Evolutionary conservation across 305 asterid species (phyloP), one percentile per base, ranked within the genome.

Genomic region (Petunia hybrid): DNA sequence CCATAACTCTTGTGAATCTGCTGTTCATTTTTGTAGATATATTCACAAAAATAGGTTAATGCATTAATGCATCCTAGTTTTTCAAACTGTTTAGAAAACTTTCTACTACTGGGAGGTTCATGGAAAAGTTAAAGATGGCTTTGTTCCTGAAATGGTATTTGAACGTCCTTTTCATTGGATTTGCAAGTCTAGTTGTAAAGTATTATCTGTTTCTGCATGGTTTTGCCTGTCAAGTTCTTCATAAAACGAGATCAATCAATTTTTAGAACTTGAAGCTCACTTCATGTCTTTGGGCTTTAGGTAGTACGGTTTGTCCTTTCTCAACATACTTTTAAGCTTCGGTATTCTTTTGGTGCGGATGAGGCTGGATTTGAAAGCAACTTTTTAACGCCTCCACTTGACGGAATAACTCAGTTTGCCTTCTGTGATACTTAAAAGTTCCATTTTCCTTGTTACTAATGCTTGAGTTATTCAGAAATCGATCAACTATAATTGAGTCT

Each of bases 361-460:
- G 1, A 48, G 38, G 78, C 45, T 71, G 41, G 48, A 35, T 35
- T 35, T 71, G 78, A 14, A 40, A 71, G 31, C 35, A 48, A 71
- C 62, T 46, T 71, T 48, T 71, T 31, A 5, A 71, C 46, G 77
- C 43, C 77, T 71, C 48, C 78, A 35, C 48, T 71, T 48, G 78
- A 71, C 8, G 61, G 43, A 31, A 46, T 71, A 46, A 46, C 61
- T 71, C 0, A 39, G 4, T 46, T 8, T 46, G 40, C 60, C 43
- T 71, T 71, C 43, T 71, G 43, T 6, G 59, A 31, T n/a, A 71
- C 77, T 69, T 69, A 45, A 69, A 57, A 22, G 16, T 69, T 69
- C 41, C 61, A 45, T 43, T 46, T 31, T 71, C 31, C 43, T 71
- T 2, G 12, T 60, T 16, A 31, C 36, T 42, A 46, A 46, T 46